Conservation (phyloP, 2,329 filamentous ascomycete species). For the Pseudocercospora pini-densiflorae region DNA sequence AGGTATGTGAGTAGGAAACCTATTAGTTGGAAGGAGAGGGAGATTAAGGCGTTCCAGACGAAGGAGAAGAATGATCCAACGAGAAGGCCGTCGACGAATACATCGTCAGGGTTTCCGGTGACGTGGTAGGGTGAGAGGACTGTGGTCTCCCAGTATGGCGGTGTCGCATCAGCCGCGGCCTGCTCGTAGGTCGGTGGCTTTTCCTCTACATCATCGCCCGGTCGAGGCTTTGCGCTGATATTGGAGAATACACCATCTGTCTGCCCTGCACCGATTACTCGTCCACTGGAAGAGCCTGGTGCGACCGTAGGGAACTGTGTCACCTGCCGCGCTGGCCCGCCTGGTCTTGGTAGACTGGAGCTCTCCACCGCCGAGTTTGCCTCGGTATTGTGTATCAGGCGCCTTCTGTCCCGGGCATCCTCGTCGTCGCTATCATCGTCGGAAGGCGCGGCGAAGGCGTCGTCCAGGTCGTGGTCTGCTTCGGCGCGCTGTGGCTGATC, state of each 20-base stretch:
- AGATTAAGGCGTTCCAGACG: conserved; percentile 94
- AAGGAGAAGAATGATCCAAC: conserved; percentile 88
- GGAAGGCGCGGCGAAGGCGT: conserved; percentile 75
- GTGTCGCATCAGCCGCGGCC: conserved; percentile 92
- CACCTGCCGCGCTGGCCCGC: conserved; percentile 51
- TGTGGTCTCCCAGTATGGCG: conserved; percentile 99
- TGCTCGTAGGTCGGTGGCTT: conserved; percentile 98
- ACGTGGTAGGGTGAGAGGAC: conserved; percentile 91
- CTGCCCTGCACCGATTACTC: conserved; percentile 69
- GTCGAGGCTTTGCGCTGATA: conserved; percentile 85
- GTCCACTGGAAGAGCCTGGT: conserved; percentile 45
- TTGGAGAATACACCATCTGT: conserved; percentile 98
- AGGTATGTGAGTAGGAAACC: conserved; percentile 98
- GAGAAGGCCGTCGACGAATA: conserved; percentile 95
- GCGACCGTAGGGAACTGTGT: conserved; percentile 50
- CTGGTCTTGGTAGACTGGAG: conserved; percentile 33
- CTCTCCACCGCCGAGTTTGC: conserved; percentile 31
- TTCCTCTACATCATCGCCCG: conserved; percentile 82
- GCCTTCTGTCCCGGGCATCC: conserved; percentile 79
- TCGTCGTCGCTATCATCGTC: conserved; percentile 74
- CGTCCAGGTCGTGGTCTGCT: conserved; percentile 81
- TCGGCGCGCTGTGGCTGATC: conserved; percentile 55
- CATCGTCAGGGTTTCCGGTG: conserved; percentile 86
- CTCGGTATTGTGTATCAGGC: conserved; percentile 62
- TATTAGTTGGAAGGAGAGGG: conserved; percentile 94